Base-by-base conservation (phyloP, 1,284 basidiomycete species). In the Cutaneotrichosporon cyanovorans region DNA sequence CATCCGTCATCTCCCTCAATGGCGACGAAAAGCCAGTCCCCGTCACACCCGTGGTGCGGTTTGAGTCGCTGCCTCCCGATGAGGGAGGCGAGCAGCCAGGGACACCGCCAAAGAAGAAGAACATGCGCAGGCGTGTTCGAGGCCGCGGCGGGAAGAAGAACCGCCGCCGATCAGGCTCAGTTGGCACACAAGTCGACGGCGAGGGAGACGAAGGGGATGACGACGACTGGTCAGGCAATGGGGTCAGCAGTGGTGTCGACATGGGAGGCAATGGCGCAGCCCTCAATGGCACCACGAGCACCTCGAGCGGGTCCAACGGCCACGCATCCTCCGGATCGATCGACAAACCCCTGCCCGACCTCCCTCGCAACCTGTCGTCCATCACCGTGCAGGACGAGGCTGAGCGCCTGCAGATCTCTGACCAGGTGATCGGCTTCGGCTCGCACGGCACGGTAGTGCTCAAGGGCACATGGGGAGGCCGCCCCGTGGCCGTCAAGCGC, bases 401-500 rank as follows among this genome's bases (percentile, higher is more conserved):
- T 56, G 69, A 57, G 73, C 67, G 58, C 0, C 64, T 83, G 36
- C 63, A 80, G 4, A 83, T 91, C 7, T 87, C 87, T 1, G 87
- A 90, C 46, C 78, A 76, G 1, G 75, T 90, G 40, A 78, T 90
- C 37, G 87, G 93, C 3, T 92, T 88, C 61, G 93, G 93, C 5
- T 97, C 92, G 0, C 91, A 95, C 58, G 93, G 93, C 4, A 97
- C 93, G 0, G 87, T 97, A 23, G 92, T 97, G 1, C 89, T 84
- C 71, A 82, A 85, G 63, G 93, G 95, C 4, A 87, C 88, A 4
- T 82, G 97, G 42, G 93, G 97, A 73, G 91, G 90, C 1, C 82
- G 95, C 43, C 87, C 91, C 0, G 93, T 98, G 1, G 93, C 93
- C 5, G 92, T 98, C 53, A 98, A 98, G 72, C 85, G 95, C 1